Percentiles rank a stretch among this genome's conserved stretches.
Evolutionary conservation across 345 rosid genomes (phyloP).

Genomic region (Linum lewisii): DNA sequence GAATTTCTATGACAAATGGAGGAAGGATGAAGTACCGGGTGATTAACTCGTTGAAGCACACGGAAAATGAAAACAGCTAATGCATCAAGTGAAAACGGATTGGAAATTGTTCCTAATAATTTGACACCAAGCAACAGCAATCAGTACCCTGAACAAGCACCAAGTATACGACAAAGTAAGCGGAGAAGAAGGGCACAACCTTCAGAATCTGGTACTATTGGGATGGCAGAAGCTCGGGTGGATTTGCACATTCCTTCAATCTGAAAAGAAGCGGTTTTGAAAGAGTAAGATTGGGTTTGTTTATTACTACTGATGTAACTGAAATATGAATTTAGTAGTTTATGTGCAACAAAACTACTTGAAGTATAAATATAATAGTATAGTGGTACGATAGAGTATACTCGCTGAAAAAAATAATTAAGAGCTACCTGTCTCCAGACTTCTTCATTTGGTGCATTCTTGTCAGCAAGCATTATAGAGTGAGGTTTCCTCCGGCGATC

Average conservation of each 20-base stretch:
- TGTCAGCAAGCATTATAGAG: constrained; percentile 92
- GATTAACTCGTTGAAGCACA: constrained; percentile 82
- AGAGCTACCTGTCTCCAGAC: constrained; percentile 87
- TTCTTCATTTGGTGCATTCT: constrained; percentile 99
- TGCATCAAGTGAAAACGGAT: constrained; percentile 90
- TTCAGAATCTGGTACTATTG: constrained; percentile 83
- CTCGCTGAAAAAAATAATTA: constrained; percentile 7
- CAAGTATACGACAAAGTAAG: background rate
- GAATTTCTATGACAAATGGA: background rate
- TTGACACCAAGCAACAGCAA: constrained; percentile 5
- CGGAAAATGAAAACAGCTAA: constrained; percentile 81
- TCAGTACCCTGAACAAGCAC: constrained; percentile 1
- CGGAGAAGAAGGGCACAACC: constrained; percentile 29
- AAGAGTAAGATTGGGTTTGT: too few species aligned
- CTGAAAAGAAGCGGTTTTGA: constrained; percentile 22
- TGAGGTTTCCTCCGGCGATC: constrained; percentile 59
- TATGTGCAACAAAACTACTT: background rate
- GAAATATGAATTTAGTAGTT: background rate
- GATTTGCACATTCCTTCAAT: constrained; percentile 80
- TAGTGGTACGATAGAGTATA: background rate
- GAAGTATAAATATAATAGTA: background rate
- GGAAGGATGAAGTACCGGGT: constrained; percentile 47
- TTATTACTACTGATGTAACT: too few species aligned
- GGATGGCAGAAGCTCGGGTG: constrained; percentile 73
- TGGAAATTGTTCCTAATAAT: constrained; percentile 65